Percentiles rank a stretch among this genome's conserved stretches.
These are phyloP conservation scores for Zygoascus hellenicus DNA, from an alignment of 1,139 yeast genomes.

Conservation along the genomic window DNA sequence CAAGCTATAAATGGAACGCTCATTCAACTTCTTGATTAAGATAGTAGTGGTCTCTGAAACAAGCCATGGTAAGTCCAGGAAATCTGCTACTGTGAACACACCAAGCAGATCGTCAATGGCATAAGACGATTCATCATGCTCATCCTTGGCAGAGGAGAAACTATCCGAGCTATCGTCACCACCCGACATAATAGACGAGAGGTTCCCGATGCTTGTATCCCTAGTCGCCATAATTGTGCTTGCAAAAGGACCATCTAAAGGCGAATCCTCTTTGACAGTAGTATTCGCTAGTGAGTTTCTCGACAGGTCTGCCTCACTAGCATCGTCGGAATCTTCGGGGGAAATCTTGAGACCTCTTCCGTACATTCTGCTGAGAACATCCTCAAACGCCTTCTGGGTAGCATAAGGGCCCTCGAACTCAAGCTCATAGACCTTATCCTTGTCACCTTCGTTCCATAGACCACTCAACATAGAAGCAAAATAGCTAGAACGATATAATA, in stretches of 20 bases:
- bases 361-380: constrained; percentile 41
- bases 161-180: background rate
- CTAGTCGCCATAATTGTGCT: background rate
- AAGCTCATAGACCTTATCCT: constrained; percentile 26
- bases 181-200: background rate
- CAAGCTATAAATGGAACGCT: constrained; percentile 35
- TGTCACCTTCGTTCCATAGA: constrained; percentile 34
- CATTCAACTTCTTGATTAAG: constrained; percentile 34
- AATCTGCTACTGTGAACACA: constrained; percentile 46
- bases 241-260: background rate
- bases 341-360: constrained; percentile 33
- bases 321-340: constrained; percentile 4
- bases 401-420: constrained; percentile 39
- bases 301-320: background rate
- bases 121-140: background rate
- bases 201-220: background rate
- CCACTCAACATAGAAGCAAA: constrained; percentile 42
- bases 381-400: constrained; percentile 42
- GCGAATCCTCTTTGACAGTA: constrained; percentile 1
- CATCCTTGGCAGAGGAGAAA: background rate
- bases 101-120: constrained; percentile 28
- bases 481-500: constrained; percentile 44
- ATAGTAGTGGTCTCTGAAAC: constrained; percentile 41
- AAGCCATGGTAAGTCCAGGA: constrained; percentile 41
- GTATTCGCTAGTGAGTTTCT: background rate